Evolutionary conservation across 2,329 filamentous ascomycete genomes (phyloP).

Genomic region (Lecanicillium sp.): DNA sequence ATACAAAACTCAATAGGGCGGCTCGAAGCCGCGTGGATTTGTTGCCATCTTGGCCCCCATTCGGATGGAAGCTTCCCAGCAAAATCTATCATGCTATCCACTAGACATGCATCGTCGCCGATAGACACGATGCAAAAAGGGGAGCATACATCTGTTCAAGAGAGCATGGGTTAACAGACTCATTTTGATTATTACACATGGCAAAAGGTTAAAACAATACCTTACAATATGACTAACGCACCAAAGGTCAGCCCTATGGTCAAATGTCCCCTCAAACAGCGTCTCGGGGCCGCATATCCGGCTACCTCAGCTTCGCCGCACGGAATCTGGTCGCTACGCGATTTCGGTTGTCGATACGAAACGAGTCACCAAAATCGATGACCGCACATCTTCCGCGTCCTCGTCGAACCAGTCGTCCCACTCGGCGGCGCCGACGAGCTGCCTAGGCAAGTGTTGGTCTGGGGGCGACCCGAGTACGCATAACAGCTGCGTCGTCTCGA

Average conservation of each 20-base stretch:
- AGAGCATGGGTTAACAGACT: background rate
- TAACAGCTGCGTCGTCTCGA: background rate
- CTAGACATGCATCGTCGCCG: constrained; percentile 1
- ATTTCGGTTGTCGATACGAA: constrained; percentile 16
- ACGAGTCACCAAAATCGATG: constrained; percentile 22
- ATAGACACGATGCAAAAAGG: constrained; percentile 10
- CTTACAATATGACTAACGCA: constrained; percentile 17
- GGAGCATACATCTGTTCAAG: constrained; percentile 15
- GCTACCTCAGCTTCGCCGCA: too few species aligned
- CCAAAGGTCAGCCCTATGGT: constrained; percentile 23
- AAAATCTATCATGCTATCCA: constrained; percentile 16
- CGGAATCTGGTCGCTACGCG: constrained; percentile 17
- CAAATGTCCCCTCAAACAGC: constrained; percentile 20
- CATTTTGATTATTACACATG: background rate
- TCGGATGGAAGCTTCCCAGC: constrained; percentile 14
- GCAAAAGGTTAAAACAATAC: background rate
- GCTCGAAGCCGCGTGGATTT: background rate
- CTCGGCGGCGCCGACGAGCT: background rate
- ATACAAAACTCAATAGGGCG: background rate
- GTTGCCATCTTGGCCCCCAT: constrained; percentile 15
- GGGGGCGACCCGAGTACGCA: background rate
- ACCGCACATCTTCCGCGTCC: constrained; percentile 22
- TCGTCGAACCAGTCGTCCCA: constrained; percentile 19
- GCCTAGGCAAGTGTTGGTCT: background rate
- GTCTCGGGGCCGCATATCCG: constrained; percentile 22